Conservation (phyloP, 1,139 yeast species). For the Pichia sp. region DNA sequence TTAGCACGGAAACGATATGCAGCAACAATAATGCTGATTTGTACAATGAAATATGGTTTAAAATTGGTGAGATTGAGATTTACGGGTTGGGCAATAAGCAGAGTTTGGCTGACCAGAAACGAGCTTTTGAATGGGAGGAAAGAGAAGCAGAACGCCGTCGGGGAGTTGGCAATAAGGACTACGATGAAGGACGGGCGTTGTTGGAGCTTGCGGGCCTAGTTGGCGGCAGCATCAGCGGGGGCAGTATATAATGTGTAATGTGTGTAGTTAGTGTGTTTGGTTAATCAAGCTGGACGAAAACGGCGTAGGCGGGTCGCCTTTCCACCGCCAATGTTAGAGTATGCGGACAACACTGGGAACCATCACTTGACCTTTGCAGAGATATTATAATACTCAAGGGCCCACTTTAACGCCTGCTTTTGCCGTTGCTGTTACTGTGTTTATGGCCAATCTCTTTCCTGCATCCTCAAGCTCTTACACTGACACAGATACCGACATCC, state of each 20-base stretch:
- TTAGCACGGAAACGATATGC: not conserved
- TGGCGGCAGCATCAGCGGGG: slow-evolving; percentile 66
- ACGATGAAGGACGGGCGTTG: slow-evolving; percentile 80
- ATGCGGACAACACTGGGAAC: too few relatives aligned
- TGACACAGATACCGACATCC: too few relatives aligned
- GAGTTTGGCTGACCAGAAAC: slow-evolving; percentile 69
- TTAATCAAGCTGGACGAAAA: too few relatives aligned
- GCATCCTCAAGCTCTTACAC: too few relatives aligned
- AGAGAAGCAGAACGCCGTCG: slow-evolving; percentile 76
- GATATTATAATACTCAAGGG: too few relatives aligned
- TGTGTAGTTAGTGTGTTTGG: not conserved
- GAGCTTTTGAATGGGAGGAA: slow-evolving; percentile 89
- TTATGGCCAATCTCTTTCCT: too few relatives aligned
- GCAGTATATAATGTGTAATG: slow-evolving; percentile 25
- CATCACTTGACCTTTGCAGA: too few relatives aligned
- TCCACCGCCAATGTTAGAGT: too few relatives aligned
- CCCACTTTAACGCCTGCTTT: too few relatives aligned
- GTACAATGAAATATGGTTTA: slow-evolving; percentile 57
- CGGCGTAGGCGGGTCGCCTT: too few relatives aligned
- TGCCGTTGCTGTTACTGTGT: too few relatives aligned
- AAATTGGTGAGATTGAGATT: slow-evolving; percentile 73
- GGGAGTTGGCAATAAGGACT: slow-evolving; percentile 50
- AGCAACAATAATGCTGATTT: not conserved
- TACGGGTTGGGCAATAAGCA: slow-evolving; percentile 85
- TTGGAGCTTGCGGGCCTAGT: slow-evolving; percentile 88